Evolutionary conservation across 352 stramenopile species (phyloP).

Genomic region (Pythium apleroticum): DNA sequence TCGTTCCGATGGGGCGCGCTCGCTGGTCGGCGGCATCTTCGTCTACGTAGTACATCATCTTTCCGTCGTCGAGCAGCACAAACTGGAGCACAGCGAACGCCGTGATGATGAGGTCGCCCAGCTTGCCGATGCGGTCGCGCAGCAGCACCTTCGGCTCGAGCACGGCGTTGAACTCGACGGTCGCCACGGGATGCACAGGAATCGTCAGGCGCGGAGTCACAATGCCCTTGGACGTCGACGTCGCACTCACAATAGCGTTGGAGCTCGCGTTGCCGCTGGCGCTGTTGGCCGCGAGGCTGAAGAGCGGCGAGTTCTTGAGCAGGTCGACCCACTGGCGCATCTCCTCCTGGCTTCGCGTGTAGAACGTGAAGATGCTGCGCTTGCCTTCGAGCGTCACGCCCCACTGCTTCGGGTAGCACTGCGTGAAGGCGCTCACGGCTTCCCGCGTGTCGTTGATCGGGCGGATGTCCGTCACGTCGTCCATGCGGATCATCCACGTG

Average conservation of each 20-base stretch:
- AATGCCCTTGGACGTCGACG: conserved; percentile 15
- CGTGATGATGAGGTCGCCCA: conserved; percentile 70
- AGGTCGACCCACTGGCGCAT: conserved; percentile 86
- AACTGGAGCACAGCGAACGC: conserved; percentile 72
- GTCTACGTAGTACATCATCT: conserved; percentile 79
- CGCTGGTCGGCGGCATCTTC: conserved; percentile 51
- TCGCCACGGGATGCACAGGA: conserved; percentile 73
- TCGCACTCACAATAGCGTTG: background rate
- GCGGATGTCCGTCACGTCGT: conserved; percentile 83
- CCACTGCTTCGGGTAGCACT: conserved; percentile 87
- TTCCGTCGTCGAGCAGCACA: conserved; percentile 75
- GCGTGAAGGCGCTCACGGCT: conserved; percentile 72
- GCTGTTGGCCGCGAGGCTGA: conserved; percentile 18
- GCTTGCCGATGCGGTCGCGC: conserved; percentile 68
- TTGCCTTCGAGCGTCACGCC: conserved; percentile 81
- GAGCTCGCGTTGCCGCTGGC: conserved; percentile 14
- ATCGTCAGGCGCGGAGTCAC: conserved; percentile 65
- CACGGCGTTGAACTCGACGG: conserved; percentile 71
- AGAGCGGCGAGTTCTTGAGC: conserved; percentile 86
- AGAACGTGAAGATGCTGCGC: conserved; percentile 85
- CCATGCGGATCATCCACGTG: conserved; percentile 73
- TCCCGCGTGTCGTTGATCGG: conserved; percentile 80
- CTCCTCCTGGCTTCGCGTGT: conserved; percentile 72
- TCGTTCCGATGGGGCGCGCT: conserved; percentile 67
- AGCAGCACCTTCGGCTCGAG: conserved; percentile 72